Percentiles rank a stretch among this genome's conserved stretches.
phyloP scores from a whole-genome alignment of 2,329 filamentous ascomycete species.

The Xylariaceae sp. region DNA sequence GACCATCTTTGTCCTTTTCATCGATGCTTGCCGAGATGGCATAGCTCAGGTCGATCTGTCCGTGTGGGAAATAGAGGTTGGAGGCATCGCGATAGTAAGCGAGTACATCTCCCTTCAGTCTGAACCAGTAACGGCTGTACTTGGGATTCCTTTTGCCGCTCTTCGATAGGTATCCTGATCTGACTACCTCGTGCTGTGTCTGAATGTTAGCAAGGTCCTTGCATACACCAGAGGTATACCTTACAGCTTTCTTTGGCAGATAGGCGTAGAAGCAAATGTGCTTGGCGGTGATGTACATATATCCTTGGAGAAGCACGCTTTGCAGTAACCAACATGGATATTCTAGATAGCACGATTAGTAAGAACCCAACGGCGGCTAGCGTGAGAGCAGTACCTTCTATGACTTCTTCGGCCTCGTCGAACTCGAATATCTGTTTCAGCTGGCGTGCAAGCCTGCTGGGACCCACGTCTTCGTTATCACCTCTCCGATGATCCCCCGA shows the following conservation, averaged over 20 bases:
- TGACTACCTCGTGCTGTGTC: slow-evolving; percentile 68
- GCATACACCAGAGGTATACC: slow-evolving; percentile 34
- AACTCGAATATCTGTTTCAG: slow-evolving; percentile 88
- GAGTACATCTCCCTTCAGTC: slow-evolving; percentile 86
- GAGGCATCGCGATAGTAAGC: slow-evolving; percentile 85
- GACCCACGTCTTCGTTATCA: slow-evolving; percentile 42
- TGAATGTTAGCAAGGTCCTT: slow-evolving; percentile 14
- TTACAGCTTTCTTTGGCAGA: slow-evolving; percentile 85
- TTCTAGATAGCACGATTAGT: slow-evolving; percentile 53
- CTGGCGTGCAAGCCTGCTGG: slow-evolving; percentile 67
- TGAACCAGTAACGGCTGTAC: slow-evolving; percentile 92
- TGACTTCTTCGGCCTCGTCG: slow-evolving; percentile 77
- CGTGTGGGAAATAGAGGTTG: slow-evolving; percentile 87
- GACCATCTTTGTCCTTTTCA: slow-evolving; percentile 76
- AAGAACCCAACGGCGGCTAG: not conserved
- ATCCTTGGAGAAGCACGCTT: slow-evolving; percentile 88
- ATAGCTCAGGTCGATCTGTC: slow-evolving; percentile 89
- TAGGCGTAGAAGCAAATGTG: slow-evolving; percentile 98
- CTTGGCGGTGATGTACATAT: slow-evolving; percentile 90
- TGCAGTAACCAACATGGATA: slow-evolving; percentile 94
- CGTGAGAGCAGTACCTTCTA: slow-evolving; percentile 62
- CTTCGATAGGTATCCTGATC: slow-evolving; percentile 87
- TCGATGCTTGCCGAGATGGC: slow-evolving; percentile 82
- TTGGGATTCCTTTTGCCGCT: slow-evolving; percentile 85
- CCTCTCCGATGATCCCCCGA: slow-evolving; percentile 44